phyloP scores from a whole-genome alignment of 2,329 filamentous ascomycete species.

The Cyclaneusma minus region DNA sequence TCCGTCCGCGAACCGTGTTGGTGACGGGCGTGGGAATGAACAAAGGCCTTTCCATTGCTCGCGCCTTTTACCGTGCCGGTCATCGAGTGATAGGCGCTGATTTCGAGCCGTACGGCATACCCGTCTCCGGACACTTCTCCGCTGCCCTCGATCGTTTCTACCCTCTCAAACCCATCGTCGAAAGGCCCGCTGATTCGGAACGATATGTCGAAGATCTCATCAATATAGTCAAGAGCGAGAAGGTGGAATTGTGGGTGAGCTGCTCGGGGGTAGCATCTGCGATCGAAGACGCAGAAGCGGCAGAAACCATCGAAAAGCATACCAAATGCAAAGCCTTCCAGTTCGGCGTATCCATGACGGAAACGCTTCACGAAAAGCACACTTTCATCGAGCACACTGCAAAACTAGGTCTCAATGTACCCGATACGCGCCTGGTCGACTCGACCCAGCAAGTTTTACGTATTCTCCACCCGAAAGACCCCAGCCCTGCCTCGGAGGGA shows the following conservation, averaged over 20 bases:
- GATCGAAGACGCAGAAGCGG: constrained; percentile 50
- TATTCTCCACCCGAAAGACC: constrained; percentile 32
- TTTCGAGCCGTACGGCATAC: constrained; percentile 30
- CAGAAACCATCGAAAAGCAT: constrained; percentile 39
- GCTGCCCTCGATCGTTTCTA: constrained; percentile 38
- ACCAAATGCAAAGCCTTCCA: constrained; percentile 48
- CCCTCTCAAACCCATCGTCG: constrained; percentile 22
- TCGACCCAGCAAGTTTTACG: constrained; percentile 34
- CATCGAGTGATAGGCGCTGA: constrained; percentile 62
- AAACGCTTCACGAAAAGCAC: constrained; percentile 46
- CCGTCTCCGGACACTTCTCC: constrained; percentile 42
- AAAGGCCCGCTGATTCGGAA: constrained; percentile 18
- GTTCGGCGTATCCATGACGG: constrained; percentile 38
- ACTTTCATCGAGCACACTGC: constrained; percentile 44
- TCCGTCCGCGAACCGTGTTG: constrained; percentile 33
- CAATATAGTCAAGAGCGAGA: constrained; percentile 40
- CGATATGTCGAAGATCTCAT: constrained; percentile 41
- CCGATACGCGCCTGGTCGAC: constrained; percentile 35
- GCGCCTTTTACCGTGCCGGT: constrained; percentile 45
- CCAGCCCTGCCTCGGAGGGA: constrained; percentile 12
- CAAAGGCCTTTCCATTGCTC: constrained; percentile 52
- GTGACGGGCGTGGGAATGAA: constrained; percentile 61
- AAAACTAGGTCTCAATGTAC: constrained; percentile 35
- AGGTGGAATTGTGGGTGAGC: constrained; percentile 56
- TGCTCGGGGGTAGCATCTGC: constrained; percentile 55